These are phyloP conservation scores for Staphylotrichum longicolle DNA, from an alignment of 495 filamentous ascomycete species.

Conservation along the genomic window DNA sequence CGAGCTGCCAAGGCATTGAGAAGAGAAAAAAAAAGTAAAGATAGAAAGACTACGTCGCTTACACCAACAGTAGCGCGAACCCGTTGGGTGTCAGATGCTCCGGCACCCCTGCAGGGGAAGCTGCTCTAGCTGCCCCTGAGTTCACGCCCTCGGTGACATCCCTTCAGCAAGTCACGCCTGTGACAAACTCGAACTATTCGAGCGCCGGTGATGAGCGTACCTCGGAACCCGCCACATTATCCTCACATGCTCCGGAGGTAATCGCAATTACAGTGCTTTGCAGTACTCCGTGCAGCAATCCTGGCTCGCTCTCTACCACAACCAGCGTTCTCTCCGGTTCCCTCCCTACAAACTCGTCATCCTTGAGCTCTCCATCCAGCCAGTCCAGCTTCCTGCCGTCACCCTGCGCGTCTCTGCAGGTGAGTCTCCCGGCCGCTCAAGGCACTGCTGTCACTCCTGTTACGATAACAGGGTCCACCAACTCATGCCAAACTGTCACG, in stretches of 20 bases:
- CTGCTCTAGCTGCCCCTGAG: background rate
- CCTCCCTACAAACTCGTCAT: background rate
- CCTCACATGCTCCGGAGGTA: constrained; percentile 23
- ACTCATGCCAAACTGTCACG: background rate
- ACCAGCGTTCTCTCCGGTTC: background rate
- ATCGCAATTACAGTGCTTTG: constrained; percentile 28
- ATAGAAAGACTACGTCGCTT: background rate
- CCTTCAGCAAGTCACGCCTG: background rate
- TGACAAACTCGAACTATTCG: constrained; percentile 23
- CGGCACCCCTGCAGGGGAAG: constrained; percentile 9
- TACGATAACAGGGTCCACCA: constrained; percentile 18
- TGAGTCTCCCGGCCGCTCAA: background rate
- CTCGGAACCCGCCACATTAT: constrained; percentile 26
- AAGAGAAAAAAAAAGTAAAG: background rate
- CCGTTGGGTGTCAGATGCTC: constrained; percentile 25
- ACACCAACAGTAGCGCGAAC: constrained; percentile 6
- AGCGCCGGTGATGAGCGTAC: constrained; percentile 20
- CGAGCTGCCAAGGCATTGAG: background rate
- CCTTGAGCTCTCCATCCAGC: background rate
- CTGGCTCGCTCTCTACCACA: background rate
- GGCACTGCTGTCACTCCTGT: constrained; percentile 15
- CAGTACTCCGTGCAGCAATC: background rate
- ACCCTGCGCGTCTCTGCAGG: constrained; percentile 8
- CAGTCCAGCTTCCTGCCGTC: background rate
- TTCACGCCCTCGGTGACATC: constrained; percentile 27